These are phyloP conservation scores for Beauveria sp. DNA, from an alignment of 2,329 filamentous ascomycete genomes.

Conservation along the genomic window DNA sequence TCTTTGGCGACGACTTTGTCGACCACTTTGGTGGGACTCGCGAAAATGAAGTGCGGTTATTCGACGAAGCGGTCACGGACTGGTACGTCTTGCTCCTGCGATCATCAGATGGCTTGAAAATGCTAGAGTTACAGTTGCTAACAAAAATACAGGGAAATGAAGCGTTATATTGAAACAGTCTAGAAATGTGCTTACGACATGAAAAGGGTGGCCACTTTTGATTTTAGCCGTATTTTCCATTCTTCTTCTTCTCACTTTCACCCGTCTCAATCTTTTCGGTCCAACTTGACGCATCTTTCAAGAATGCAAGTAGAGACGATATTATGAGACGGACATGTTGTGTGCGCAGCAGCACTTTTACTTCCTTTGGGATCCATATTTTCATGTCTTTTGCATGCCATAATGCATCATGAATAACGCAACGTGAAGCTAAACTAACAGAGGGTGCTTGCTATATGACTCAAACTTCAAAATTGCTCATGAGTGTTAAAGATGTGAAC, in stretches of 20 bases:
- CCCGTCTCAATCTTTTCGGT: not conserved
- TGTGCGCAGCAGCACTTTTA: too few species aligned
- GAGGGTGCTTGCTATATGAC: not conserved
- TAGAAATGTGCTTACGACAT: conserved; percentile 21
- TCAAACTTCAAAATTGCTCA: not conserved
- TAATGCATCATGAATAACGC: not conserved
- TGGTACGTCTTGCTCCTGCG: conserved; percentile 55
- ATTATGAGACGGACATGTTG: too few species aligned
- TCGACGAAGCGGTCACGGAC: conserved; percentile 95
- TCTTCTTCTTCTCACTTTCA: not conserved
- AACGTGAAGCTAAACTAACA: not conserved
- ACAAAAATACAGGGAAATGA: conserved; percentile 54
- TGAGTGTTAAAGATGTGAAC: not conserved
- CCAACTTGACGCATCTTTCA: not conserved
- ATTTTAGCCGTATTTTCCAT: not conserved
- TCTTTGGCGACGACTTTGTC: conserved; percentile 91
- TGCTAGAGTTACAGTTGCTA: conserved; percentile 13
- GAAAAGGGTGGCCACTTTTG: not conserved
- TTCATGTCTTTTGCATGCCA: too few species aligned
- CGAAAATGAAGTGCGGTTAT: conserved; percentile 82
- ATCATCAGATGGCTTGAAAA: not conserved
- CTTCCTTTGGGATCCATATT: too few species aligned
- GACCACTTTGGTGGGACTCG: conserved; percentile 91
- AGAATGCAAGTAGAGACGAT: too few species aligned
- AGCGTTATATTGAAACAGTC: conserved; percentile 72